Percentiles rank a stretch among this genome's conserved stretches.
phyloP scores from a whole-genome alignment of 306 rosid genomes.

The Psophocarpus tetragonolobus region DNA sequence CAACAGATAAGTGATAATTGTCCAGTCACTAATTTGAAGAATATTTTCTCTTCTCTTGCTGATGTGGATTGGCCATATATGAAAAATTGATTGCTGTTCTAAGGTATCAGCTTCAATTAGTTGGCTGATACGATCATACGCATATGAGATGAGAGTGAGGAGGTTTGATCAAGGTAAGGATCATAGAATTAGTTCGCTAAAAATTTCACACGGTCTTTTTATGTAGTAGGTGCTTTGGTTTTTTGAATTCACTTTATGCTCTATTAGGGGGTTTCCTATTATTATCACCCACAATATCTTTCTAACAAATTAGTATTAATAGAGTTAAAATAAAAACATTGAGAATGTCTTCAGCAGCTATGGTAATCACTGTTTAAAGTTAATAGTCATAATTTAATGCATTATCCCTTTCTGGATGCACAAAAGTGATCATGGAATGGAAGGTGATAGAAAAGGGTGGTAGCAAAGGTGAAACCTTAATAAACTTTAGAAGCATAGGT shows the following conservation, averaged over 20 bases:
- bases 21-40: not conserved
- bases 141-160: not conserved
- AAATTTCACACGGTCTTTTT: not conserved
- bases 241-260: not conserved
- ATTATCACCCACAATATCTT: not conserved
- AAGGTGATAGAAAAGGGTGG: slow-evolving; percentile 7
- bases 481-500: slow-evolving; percentile 68
- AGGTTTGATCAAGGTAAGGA: not conserved
- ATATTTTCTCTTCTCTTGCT: not conserved
- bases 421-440: slow-evolving; percentile 15
- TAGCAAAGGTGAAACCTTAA: slow-evolving; percentile 61
- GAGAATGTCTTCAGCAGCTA: not conserved
- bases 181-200: not conserved
- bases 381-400: not conserved
- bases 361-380: not conserved
- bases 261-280: not conserved
- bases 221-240: not conserved
- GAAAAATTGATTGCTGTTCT: not conserved
- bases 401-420: not conserved
- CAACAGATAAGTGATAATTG: not conserved
- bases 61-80: not conserved
- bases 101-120: slow-evolving; percentile 9
- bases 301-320: not conserved
- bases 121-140: not conserved
- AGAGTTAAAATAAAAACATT: not conserved